Conservation (phyloP, 2,329 filamentous ascomycete genomes). For the Fusarium pilosicola region DNA sequence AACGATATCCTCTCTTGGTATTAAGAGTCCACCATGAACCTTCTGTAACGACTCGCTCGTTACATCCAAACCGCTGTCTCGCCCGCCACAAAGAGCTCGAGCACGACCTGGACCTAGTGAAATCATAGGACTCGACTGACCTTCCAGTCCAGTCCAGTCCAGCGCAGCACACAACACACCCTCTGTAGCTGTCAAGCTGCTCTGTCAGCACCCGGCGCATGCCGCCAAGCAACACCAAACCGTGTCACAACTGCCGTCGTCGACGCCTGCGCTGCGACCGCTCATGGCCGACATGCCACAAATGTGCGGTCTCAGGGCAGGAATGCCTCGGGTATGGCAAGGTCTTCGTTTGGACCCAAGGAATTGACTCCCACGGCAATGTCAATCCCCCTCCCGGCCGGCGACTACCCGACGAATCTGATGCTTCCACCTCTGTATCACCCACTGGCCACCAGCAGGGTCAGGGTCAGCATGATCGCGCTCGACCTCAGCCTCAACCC, state of each 20-base stretch:
- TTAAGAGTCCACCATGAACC: conserved; percentile 34
- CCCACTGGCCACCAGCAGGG: conserved; percentile 6
- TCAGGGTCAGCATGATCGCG: conserved; percentile 15
- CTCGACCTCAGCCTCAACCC: conserved; percentile 29
- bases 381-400: conserved; percentile 48
- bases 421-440: conserved; percentile 17
- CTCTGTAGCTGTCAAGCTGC: conserved; percentile 34
- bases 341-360: conserved; percentile 68
- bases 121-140: conserved; percentile 16
- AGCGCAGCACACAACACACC: conserved; percentile 12
- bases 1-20: conserved; percentile 18
- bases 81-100: conserved; percentile 32
- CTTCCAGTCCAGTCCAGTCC: neutral
- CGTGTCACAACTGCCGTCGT: conserved; percentile 71
- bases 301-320: conserved; percentile 65
- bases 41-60: conserved; percentile 35
- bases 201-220: conserved; percentile 46
- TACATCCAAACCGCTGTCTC: conserved; percentile 34
- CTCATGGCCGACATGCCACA: conserved; percentile 67
- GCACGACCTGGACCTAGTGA: conserved; percentile 31
- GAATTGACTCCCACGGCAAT: conserved; percentile 61
- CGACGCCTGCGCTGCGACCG: conserved; percentile 70
- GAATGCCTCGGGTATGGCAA: conserved; percentile 71
- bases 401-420: conserved; percentile 36
- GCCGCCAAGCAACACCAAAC: conserved; percentile 52